A percentile compares a stretch with the other conserved stretches of the same genome.
Conservation (phyloP, 768 basidiomycete species). For the Chalciporus chontae region DNA sequence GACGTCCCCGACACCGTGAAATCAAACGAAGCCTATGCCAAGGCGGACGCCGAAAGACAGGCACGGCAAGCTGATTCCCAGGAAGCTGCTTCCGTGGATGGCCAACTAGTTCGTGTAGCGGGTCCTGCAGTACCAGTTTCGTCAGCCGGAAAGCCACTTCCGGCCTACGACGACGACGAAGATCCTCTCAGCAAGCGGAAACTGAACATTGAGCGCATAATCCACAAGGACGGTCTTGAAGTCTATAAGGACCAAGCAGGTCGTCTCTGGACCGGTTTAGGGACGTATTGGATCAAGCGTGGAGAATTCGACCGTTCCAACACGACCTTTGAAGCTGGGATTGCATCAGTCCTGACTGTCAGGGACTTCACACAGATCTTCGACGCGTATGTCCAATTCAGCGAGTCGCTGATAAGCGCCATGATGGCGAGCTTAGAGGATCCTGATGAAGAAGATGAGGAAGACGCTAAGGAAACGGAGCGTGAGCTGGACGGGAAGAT, state of each 20-base stretch:
- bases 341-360: conserved; percentile 82
- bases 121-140: conserved; percentile 58
- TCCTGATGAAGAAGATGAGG: conserved; percentile 76
- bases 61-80: conserved; percentile 28
- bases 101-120: conserved; percentile 67
- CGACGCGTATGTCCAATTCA: conserved; percentile 93
- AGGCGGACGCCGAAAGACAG: conserved; percentile 44
- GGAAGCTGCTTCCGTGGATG: conserved; percentile 48
- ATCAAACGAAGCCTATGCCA: conserved; percentile 48
- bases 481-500: conserved; percentile 82
- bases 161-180: conserved; percentile 74
- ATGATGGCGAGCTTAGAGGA: conserved; percentile 84
- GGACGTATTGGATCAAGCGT: conserved; percentile 98
- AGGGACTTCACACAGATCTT: conserved; percentile 98
- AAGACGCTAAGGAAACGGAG: conserved; percentile 74
- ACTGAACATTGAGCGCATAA: conserved; percentile 84
- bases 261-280: conserved; percentile 91
- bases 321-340: conserved; percentile 82
- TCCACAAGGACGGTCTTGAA: conserved; percentile 79
- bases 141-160: conserved; percentile 46
- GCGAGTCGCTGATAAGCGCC: conserved; percentile 83
- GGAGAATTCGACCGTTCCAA: conserved; percentile 92
- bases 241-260: conserved; percentile 98
- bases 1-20: conserved; percentile 70
- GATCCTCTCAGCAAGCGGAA: conserved; percentile 68